Evolutionary conservation across 345 rosid genomes (phyloP).

Genomic region (Linum tenue): DNA sequence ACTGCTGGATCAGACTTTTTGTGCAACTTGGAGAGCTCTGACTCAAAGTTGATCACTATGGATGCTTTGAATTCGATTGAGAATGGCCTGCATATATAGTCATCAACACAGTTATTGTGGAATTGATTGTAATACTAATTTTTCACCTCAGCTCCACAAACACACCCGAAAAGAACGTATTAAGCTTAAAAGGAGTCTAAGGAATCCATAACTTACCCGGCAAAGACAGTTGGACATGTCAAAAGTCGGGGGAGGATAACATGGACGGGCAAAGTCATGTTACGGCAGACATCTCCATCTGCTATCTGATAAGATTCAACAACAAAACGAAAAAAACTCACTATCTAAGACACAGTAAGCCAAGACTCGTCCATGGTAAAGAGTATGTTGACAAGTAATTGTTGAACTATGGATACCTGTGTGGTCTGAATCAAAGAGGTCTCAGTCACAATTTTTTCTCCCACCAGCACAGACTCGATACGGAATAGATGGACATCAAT

Average conservation of each 20-base stretch:
- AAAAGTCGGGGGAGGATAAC: conserved; percentile 79
- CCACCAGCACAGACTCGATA: conserved; percentile 64
- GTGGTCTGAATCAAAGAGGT: conserved; percentile 87
- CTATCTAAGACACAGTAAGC: neutral
- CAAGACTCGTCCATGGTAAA: neutral
- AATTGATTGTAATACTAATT: neutral
- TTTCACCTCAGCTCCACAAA: neutral
- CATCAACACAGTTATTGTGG: neutral
- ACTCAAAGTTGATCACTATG: conserved; percentile 56
- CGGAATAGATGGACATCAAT: conserved; percentile 69
- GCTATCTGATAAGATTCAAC: conserved; percentile 44
- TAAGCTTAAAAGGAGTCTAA: neutral
- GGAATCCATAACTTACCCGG: conserved; percentile 47
- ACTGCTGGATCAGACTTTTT: conserved; percentile 67
- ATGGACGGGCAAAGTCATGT: conserved; percentile 60
- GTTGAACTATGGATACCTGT: conserved; percentile 37
- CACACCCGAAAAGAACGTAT: neutral
- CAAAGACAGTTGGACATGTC: conserved; percentile 75
- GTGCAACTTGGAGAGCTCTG: conserved; percentile 54
- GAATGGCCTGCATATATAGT: conserved; percentile 49
- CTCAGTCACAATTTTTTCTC: conserved; percentile 74
- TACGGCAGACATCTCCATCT: conserved; percentile 82
- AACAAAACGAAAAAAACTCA: neutral
- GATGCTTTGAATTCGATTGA: conserved; percentile 77
- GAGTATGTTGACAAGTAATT: neutral